These are phyloP conservation scores for Aspergillus hiratsukae DNA, from an alignment of 2,329 filamentous ascomycete species.

Conservation along the genomic window DNA sequence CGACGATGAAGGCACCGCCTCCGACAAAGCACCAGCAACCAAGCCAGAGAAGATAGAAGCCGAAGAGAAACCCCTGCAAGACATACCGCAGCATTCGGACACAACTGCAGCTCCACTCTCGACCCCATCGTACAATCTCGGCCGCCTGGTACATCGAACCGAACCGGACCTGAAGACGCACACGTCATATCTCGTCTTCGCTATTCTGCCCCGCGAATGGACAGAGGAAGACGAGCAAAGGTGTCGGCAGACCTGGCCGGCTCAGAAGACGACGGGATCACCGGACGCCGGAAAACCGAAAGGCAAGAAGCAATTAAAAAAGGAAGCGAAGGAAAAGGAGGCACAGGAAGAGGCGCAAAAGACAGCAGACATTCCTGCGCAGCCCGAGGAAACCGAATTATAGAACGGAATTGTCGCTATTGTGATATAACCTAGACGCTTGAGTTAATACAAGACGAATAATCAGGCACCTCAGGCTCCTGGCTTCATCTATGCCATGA, in stretches of 20 bases:
- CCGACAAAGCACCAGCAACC: conserved; percentile 19
- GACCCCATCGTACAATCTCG: conserved; percentile 63
- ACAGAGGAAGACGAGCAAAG: conserved; percentile 71
- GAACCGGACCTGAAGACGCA: conserved; percentile 92
- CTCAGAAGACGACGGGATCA: conserved; percentile 46
- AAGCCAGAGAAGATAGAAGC: conserved; percentile 14
- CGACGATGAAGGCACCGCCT: conserved; percentile 12
- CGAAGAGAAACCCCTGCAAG: conserved; percentile 27
- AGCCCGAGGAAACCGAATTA: not conserved
- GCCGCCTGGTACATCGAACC: conserved; percentile 70
- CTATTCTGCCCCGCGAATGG: conserved; percentile 83
- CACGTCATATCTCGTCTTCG: conserved; percentile 95
- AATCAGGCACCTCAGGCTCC: not conserved
- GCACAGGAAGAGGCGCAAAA: conserved; percentile 11
- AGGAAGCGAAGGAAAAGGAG: conserved; percentile 46
- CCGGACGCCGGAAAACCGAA: conserved; percentile 23
- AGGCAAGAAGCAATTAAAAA: conserved; percentile 38
- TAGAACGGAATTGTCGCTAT: not conserved
- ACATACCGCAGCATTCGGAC: not conserved
- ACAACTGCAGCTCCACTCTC: conserved; percentile 8
- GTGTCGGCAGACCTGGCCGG: conserved; percentile 61
- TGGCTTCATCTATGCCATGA: conserved; percentile 2
- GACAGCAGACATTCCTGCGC: conserved; percentile 1
- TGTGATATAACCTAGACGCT: not conserved
- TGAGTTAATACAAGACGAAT: not conserved